Evolutionary conservation across 176 grass and related monocot genomes (phyloP), one percentile per base, ranked within the genome.

Genomic region (Lolium multiflorum): DNA sequence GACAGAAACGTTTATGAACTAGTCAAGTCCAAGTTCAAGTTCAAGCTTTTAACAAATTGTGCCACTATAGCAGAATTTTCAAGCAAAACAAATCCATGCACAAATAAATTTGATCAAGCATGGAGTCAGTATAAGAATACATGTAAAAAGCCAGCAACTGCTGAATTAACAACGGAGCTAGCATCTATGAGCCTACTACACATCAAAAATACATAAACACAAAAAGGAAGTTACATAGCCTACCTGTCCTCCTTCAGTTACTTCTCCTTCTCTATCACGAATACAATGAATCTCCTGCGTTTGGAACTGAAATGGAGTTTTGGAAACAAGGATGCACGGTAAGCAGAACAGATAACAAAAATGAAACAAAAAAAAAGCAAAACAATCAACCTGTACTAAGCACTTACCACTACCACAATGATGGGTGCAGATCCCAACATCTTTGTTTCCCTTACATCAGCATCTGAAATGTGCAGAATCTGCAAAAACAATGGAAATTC

Each of bases 391-490:
- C 52, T 46, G 15, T 15, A 79, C 10, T 47, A n/a, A 28, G 12
- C 6, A 82, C 91, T 91, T 84, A 98, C 96, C 31, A 37, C 18
- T 81, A 98, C 48, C 11, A 95, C 86, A 68, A 98, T 95, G 50
- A 98, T 43, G 9, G 96, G 96, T 43, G 93, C 39, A 35, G 96
- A 94, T 44, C 96, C 96, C 87, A 98, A 86, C 93, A 98, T 95
- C 93, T 89, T 98, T 85, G 93, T 98, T 94, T 98, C 96, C 72
- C 74, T 85, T 57, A 95, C 93, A 60, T 95, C 96, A 91, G 91
- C 93, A 80, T 98, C 96, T 67, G 93, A 95, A 84, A 98, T 95
- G 74, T 95, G 96, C 57, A 98, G 88, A 89, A 98, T 98, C 96
- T 98, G 89, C 51, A 90, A 79, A 61, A 56, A 7, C 70, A 89